Percentiles rank a stretch among this genome's conserved stretches.
These are phyloP conservation scores for Austroboletus eburneus DNA, from an alignment of 768 basidiomycete genomes.

Conservation along the genomic window DNA sequence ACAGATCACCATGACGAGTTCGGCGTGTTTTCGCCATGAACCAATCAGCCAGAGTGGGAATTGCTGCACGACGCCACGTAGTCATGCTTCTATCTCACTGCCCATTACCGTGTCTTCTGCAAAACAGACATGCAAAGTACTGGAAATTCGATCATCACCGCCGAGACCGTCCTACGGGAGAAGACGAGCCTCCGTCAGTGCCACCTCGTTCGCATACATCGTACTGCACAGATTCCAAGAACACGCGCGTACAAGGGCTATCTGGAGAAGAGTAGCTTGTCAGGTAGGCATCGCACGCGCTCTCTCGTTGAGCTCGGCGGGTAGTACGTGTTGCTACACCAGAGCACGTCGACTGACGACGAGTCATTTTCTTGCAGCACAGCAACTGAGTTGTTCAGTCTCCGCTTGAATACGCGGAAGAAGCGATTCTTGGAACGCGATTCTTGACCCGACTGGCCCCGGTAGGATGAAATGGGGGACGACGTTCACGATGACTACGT, in stretches of 20 bases:
- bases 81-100: constrained; percentile 11
- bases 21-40: constrained; percentile 9
- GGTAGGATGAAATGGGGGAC: background rate
- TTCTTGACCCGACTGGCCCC: constrained; percentile 5
- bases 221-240: background rate
- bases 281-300: background rate
- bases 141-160: background rate
- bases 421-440: background rate
- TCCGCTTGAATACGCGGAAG: constrained; percentile 13
- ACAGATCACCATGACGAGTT: constrained; percentile 8
- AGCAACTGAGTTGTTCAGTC: constrained; percentile 5
- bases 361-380: constrained; percentile 4
- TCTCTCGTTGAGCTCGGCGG: background rate
- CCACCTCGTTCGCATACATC: background rate
- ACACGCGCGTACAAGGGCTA: background rate
- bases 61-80: constrained; percentile 8
- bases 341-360: constrained; percentile 11
- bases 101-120: constrained; percentile 7
- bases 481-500: background rate
- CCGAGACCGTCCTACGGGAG: background rate
- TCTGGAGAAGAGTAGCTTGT: background rate
- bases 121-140: background rate
- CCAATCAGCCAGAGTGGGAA: constrained; percentile 24
- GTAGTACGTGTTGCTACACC: constrained; percentile 4
- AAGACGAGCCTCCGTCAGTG: background rate